Evolutionary conservation across 2,329 filamentous ascomycete species (phyloP).

Genomic region (Paradendryphiella salina): DNA sequence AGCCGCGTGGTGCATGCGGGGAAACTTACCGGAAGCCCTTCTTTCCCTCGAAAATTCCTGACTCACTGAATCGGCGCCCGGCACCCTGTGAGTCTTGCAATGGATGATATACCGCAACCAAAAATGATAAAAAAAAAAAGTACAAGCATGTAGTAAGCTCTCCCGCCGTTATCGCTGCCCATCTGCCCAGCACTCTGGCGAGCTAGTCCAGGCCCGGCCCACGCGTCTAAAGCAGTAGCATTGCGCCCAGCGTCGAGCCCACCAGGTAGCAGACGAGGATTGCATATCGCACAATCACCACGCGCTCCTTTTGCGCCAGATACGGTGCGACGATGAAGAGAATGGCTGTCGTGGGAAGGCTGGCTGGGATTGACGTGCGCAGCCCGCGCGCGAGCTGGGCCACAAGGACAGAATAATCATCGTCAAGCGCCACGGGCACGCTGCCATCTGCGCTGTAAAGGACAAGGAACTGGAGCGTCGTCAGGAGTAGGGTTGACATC

Average conservation of each 20-base stretch:
- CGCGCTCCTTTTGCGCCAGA: conserved; percentile 19
- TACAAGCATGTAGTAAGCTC: conserved; percentile 1
- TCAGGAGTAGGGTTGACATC: conserved; percentile 14
- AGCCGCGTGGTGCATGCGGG: not conserved
- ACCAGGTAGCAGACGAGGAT: conserved; percentile 31
- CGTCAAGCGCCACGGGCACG: not conserved
- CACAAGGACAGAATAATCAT: conserved; percentile 10
- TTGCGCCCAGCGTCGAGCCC: conserved; percentile 25
- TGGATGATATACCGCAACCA: conserved; percentile 4
- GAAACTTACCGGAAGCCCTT: conserved; percentile 10
- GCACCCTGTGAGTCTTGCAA: conserved; percentile 20
- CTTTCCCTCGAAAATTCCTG: conserved; percentile 2
- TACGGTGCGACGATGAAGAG: conserved; percentile 29
- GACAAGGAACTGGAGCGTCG: conserved; percentile 20
- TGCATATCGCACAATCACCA: conserved; percentile 24
- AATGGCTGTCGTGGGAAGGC: conserved; percentile 24
- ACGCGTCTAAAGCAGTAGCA: conserved; percentile 17
- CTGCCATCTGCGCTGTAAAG: conserved; percentile 20
- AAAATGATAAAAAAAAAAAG: too few species aligned
- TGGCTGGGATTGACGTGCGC: conserved; percentile 24
- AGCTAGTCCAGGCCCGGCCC: conserved; percentile 11
- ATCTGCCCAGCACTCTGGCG: not conserved
- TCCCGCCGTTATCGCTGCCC: conserved; percentile 27
- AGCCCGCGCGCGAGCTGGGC: conserved; percentile 23
- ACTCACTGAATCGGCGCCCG: conserved; percentile 25